A percentile compares a stretch with the other conserved stretches of the same genome.
phyloP scores from a whole-genome alignment of 164 flowering plant species.

The Umbilicus rupestris region DNA sequence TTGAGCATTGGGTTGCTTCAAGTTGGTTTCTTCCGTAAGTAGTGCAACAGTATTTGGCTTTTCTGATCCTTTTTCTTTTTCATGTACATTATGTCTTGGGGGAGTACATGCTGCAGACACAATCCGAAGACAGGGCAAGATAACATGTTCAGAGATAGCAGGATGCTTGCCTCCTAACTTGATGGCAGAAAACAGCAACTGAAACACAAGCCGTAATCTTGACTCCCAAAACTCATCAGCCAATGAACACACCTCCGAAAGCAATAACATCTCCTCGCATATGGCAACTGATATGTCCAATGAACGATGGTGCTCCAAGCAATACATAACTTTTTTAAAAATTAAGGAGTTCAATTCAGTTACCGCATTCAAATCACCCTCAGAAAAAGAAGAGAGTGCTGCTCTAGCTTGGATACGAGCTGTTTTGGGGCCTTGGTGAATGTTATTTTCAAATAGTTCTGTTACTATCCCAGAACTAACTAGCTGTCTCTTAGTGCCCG shows the following conservation, averaged over 20 bases:
- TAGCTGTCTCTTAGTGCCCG: conserved; percentile 75
- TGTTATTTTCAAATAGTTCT: conserved; percentile 93
- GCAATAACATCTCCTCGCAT: conserved; percentile 83
- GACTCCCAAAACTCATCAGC: conserved; percentile 98
- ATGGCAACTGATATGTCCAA: conserved; percentile 90
- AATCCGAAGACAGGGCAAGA: conserved; percentile 90
- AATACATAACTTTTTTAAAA: conserved; percentile 84
- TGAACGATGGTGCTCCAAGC: conserved; percentile 98
- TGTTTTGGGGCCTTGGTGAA: conserved; percentile 95
- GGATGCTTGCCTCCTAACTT: conserved; percentile 94
- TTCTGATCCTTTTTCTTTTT: conserved; percentile 53
- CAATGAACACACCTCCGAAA: conserved; percentile 88
- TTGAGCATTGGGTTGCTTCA: conserved; percentile 29
- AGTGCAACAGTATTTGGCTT: conserved; percentile 32
- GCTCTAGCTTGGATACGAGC: conserved; percentile 88
- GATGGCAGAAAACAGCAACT: conserved; percentile 82
- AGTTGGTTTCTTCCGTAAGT: conserved; percentile 46
- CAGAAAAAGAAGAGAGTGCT: conserved; percentile 90
- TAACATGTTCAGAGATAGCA: conserved; percentile 90
- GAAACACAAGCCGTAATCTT: conserved; percentile 86
- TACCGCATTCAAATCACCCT: conserved; percentile 84
- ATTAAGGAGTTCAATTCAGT: conserved; percentile 69
- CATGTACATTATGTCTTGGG: conserved; percentile 75
- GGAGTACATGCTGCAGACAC: conserved; percentile 94
- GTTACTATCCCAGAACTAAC: conserved; percentile 82